Evolutionary conservation across 139 green algal genomes (phyloP), one percentile per base, ranked within the genome.

Genomic region (Tetraselmis chui): DNA sequence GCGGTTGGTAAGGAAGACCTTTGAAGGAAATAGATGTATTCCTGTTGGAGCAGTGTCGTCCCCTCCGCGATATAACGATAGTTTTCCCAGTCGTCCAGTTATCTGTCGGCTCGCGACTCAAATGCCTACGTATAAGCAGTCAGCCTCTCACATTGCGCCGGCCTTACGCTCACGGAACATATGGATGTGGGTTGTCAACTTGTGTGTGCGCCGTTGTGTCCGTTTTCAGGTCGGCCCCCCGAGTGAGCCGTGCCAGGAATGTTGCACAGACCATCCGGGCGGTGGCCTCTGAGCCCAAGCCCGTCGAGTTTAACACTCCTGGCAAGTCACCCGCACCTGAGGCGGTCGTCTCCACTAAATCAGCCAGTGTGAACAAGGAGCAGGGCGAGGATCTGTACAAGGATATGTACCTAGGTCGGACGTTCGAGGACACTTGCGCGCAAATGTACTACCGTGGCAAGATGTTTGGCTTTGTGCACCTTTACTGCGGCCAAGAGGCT

Each of bases 401-500:
- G 45, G 45, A 67, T 18, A 67, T 67, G 45, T 67, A 67, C 45
- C 45, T 67, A 5, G 45, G 45, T 5, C 45, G 45, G 11, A 5
- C 18, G 18, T 67, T 67, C 18, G 45, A 67, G 45, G 45, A 67
- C 45, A 67, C 45, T 18, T 67, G 45, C 45, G 45, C 45, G 45
- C 86, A 95, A 83, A 99, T 99, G 96, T 99, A 99, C 90, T 99
- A 99, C 90, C 90, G 96, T 76, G 93, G 93, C 83, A 97, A 97
- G 87, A 91, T 90, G 87, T 91, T 97, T 86, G 95, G 95, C 31
- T 99, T 99, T 82, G 96, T 99, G 29, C 96, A 99, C 84, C 87
- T 99, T 67, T 99, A 99, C 91, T 93, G 84, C 80, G 96, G 96
- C 29, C 96, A 98, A 86, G 95, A 98, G 85, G 95, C 94, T 31